Base-by-base conservation (phyloP, 2,329 filamentous ascomycete species). In the Bertia moriformis region DNA sequence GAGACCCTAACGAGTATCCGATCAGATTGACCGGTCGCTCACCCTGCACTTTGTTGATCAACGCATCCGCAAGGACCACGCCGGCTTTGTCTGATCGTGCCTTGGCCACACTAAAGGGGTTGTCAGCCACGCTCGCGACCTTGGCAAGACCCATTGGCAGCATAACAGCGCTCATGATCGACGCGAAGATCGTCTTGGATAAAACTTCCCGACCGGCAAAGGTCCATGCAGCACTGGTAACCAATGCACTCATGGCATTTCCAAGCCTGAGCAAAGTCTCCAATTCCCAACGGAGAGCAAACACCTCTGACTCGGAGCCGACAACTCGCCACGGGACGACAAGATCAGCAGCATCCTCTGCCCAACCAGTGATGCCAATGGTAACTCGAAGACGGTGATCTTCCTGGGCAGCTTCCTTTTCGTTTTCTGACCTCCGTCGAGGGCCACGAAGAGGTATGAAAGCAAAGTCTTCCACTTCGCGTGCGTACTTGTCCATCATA, bases 381-480 rank as follows among this genome's bases (percentile, higher is more conserved):
- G 81, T 82, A n/a, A 95, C 71, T 19, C 88, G 76, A 39, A 96
- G 64, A 30, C 83, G 71, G 42, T 81, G 73, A 45, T 78, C 67
- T 19, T 73, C 64, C 3, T 76, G 54, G 40, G 66, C 54, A 44
- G 75, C 51, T 42, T 69, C 59, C 42, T 63, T 66, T 12, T 65
- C 62, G 42, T 77, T 64, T 56, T 27, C 67, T 61, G 3, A 57
- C 43, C 27, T 56, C 50, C 35, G 52, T 54, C 13, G 32, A 12
- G 61, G 52, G 13, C 71, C 69, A 39, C 76, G 73, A 14, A 93
- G 65, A 0, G 86, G 83, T 10, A 94, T 59, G 49, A 96, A 84
- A 1, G 76, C 85, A 56, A 95, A 93, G 51, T 96, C 88, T 49
- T 85, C 77, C 14, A 96, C 79, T 46, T 94, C 86, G 47, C 77